Conservation (phyloP, 164 flowering plant genomes). For the Tetrastigma voinierianum region DNA sequence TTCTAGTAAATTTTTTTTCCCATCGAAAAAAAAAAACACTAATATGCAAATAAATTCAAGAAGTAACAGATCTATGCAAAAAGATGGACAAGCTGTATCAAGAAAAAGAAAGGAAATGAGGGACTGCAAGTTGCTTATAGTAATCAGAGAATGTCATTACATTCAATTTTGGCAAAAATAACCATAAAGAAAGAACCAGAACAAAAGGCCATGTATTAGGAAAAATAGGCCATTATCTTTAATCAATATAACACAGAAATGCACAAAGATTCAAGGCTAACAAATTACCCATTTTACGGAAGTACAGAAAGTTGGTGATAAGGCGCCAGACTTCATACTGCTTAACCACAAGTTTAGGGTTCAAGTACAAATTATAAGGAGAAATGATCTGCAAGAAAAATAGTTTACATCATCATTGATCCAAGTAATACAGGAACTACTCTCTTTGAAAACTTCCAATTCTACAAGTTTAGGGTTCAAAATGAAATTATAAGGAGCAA, state of each 20-base stretch:
- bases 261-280: neutral
- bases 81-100: too few relatives aligned
- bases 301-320: conserved; percentile 90
- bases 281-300: conserved; percentile 88
- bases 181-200: too few relatives aligned
- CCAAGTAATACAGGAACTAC: neutral
- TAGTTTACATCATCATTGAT: neutral
- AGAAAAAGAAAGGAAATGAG: too few relatives aligned
- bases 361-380: conserved; percentile 78
- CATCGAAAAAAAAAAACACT: too few relatives aligned
- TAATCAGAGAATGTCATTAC: too few relatives aligned
- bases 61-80: too few relatives aligned
- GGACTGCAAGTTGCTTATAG: too few relatives aligned
- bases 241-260: neutral
- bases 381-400: conserved; percentile 76
- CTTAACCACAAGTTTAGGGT: conserved; percentile 78
- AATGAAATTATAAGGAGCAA: too few relatives aligned
- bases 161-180: too few relatives aligned
- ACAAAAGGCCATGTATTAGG: too few relatives aligned
- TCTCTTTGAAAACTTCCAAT: conserved; percentile 1
- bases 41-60: too few relatives aligned
- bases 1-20: too few relatives aligned
- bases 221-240: neutral
- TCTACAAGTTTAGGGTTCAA: neutral
- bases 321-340: conserved; percentile 96